Conservation (phyloP, 1,139 yeast species). For the Blastobotrys arbuscula region DNA sequence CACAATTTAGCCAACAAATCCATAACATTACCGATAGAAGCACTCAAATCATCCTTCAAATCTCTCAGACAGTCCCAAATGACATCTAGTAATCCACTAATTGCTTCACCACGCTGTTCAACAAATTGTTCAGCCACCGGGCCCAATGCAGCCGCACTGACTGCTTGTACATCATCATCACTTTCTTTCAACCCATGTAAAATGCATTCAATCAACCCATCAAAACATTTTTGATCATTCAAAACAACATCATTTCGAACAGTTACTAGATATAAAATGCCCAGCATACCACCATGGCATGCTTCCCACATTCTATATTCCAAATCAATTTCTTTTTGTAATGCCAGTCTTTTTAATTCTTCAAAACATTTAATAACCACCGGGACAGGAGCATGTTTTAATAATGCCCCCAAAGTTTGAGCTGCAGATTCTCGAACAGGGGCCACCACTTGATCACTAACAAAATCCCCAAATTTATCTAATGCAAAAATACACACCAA, state of each 20-base stretch:
- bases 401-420: conserved; percentile 84
- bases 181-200: conserved; percentile 76
- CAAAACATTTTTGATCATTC: conserved; percentile 41
- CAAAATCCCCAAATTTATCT: conserved; percentile 96
- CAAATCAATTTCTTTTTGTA: conserved; percentile 52
- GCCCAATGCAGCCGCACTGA: conserved; percentile 86
- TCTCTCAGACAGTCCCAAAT: conserved; percentile 87
- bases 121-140: conserved; percentile 89
- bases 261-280: conserved; percentile 85
- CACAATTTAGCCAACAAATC: conserved; percentile 85
- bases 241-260: conserved; percentile 76
- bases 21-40: conserved; percentile 95
- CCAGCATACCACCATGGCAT: conserved; percentile 96
- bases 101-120: conserved; percentile 51
- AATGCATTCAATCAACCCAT: conserved; percentile 76
- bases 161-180: conserved; percentile 96
- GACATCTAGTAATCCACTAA: conserved; percentile 63
- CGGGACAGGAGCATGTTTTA: conserved; percentile 60
- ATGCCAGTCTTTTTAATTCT: conserved; percentile 61
- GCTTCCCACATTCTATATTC: conserved; percentile 78
- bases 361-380: conserved; percentile 55
- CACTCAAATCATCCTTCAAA: conserved; percentile 84
- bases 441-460: conserved; percentile 95
- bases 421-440: conserved; percentile 98
- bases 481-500: conserved; percentile 82